Base-by-base conservation (phyloP, 331 rosid species). In the Quercus lobata region DNA sequence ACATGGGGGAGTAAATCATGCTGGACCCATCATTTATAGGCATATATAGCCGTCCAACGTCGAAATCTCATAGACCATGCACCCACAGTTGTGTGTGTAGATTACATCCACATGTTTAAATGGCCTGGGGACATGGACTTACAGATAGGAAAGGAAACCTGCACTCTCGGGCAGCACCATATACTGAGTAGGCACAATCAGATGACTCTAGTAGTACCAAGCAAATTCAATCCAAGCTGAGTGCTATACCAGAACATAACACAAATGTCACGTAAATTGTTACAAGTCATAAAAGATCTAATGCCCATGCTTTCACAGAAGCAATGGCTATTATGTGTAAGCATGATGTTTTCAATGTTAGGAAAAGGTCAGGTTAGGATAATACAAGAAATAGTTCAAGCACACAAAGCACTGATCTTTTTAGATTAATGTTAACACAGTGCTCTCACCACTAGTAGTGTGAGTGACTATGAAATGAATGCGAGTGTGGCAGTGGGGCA, bases 41-140 rank as follows among this genome's bases (percentile, higher is more conserved):
- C 66, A 79, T 7, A 58, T 57, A 65, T 57, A 73, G 80, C 84
- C 89, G 63, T 78, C 71, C 75, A 87, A 80, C 35, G 82, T 80
- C 82, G 86, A 71, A 70, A 61, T 75, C 66, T 34, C 72, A 73
- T 12, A 37, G 76, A 74, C 72, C 76, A 82, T 41, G 83, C 74
- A 61, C 77, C 74, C 54, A 74, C 74, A 63, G 53, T 58, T 24
- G 65, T 73, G 27, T 63, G 37, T 8, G 60, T 2, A 74, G 54
- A 41, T 80, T n/a, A 60, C 79, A 78, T 55, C 85, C 89, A 89
- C 91, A 72, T 58, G 72, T 73, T 66, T 78, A 73, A 73, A 72
- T 80, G 88, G 81, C 75, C 69, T 58, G 63, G 71, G 62, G 46
- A 66, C 15, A 71, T 10, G 44, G 69, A 27, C 74, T 78, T 41